Conservation (phyloP, 345 rosid species). For the Turritis glabra region DNA sequence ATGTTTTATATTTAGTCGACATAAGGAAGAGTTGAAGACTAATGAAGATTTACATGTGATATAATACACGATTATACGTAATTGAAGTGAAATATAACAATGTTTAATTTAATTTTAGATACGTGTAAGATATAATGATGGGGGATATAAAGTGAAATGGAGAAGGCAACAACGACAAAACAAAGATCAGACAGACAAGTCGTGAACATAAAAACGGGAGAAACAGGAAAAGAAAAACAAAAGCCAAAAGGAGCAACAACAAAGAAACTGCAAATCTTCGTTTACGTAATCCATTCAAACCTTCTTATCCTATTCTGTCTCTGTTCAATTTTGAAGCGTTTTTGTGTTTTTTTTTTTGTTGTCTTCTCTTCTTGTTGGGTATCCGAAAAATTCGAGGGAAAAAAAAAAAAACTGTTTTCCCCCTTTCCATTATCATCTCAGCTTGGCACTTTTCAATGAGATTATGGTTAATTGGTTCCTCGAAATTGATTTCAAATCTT, state of each 20-base stretch:
- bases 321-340: background rate
- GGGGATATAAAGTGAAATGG: conserved; percentile 25
- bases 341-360: background rate
- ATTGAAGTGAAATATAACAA: background rate
- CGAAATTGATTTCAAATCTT: conserved; percentile 15
- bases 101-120: background rate
- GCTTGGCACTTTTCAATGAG: conserved; percentile 7
- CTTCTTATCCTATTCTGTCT: background rate
- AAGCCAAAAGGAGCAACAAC: background rate
- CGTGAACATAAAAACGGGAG: conserved; percentile 31
- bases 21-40: background rate
- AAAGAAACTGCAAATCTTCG: conserved; percentile 30
- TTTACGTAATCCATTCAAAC: conserved; percentile 24
- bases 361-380: background rate
- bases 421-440: background rate
- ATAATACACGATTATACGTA: background rate
- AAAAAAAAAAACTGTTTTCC: background rate
- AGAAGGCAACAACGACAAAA: conserved; percentile 15
- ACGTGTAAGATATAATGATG: conserved; percentile 34
- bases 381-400: conserved; percentile 19
- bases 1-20: conserved; percentile 2
- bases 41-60: background rate
- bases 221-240: background rate
- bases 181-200: conserved; percentile 25
- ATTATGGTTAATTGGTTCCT: conserved; percentile 7